Conservation (phyloP, 768 basidiomycete genomes). For the Tricholoma hemisulphureum region DNA sequence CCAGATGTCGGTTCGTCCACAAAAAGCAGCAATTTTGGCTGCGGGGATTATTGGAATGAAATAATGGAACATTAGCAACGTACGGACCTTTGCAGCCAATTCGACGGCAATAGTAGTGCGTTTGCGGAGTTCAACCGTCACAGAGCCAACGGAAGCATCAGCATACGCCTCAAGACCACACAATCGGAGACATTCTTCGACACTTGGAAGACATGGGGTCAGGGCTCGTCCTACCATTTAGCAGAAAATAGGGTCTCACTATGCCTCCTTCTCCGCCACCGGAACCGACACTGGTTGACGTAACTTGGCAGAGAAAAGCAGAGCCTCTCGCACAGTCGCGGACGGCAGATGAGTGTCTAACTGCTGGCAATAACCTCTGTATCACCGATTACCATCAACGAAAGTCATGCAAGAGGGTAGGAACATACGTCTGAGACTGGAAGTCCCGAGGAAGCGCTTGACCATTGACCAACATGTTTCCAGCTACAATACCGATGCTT, state of each 20-base stretch:
- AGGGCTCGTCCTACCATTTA: background rate
- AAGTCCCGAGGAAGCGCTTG: conserved; percentile 54
- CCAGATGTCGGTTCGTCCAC: conserved; percentile 89
- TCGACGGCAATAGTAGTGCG: conserved; percentile 62
- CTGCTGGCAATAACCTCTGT: conserved; percentile 83
- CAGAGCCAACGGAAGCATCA: conserved; percentile 63
- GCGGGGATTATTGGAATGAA: background rate
- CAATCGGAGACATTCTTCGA: conserved; percentile 53
- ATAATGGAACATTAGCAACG: background rate
- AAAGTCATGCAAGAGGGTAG: background rate
- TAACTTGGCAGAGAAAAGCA: conserved; percentile 75
- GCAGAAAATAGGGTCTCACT: conserved; percentile 45
- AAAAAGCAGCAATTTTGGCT: conserved; percentile 83
- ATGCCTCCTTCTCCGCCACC: conserved; percentile 70
- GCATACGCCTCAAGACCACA: conserved; percentile 62
- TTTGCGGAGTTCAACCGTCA: conserved; percentile 49
- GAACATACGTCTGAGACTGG: conserved; percentile 53
- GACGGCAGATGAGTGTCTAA: conserved; percentile 77
- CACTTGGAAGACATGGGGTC: conserved; percentile 24
- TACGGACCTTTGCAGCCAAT: conserved; percentile 40
- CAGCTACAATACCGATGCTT: conserved; percentile 45
- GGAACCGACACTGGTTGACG: conserved; percentile 71
- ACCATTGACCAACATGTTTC: conserved; percentile 56
- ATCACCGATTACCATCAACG: conserved; percentile 2
- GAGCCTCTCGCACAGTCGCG: conserved; percentile 73